Evolutionary conservation across 345 rosid species (phyloP), one percentile per base, ranked within the genome.

Genomic region (Moricandia arvensis): DNA sequence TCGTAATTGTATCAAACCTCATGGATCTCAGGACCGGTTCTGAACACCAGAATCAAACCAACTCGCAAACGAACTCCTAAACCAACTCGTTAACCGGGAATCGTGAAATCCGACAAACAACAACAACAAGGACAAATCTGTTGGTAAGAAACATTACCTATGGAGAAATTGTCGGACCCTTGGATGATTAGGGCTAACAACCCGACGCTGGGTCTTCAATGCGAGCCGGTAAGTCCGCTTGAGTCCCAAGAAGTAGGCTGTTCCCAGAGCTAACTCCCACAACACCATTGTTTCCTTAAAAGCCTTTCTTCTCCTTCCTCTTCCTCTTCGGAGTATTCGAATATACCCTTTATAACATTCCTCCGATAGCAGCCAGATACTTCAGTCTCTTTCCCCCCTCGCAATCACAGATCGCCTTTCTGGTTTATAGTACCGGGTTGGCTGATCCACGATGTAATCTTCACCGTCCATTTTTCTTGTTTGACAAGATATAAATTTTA

Each of bases 241-340:
- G 41, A 91, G 80, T 34, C 98, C 98, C 80, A 93, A 79, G 85
- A 93, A 84, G 79, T 91, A 93, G 8, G 97, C 97, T 13, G 97
- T 88, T 47, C 78, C 96, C 77, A 93, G 47, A 29, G 97, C 80
- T 82, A 93, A 76, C 90, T 93, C 98, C 97, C 98, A 93, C 27
- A 91, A 86, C 77, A 93, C 98, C 98, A 93, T 93, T 37, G 47
- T 68, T 27, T 63, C 45, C 47, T 0, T 17, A 13, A 0, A 0
- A 37, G 15, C 37, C 35, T 26, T 27, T 68, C 59, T 17, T 61
- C 68, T 30, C 30, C 65, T 31, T 59, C 58, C 24, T 69, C 38
- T 33, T 68, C 34, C 4, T 57, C 62, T 53, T 76, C 79, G 13
- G 5, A 12, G 62, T 35, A 29, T 27, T 58, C 54, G 61, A 45